Base-by-base conservation (phyloP, 345 rosid species). In the Adansonia digitata region DNA sequence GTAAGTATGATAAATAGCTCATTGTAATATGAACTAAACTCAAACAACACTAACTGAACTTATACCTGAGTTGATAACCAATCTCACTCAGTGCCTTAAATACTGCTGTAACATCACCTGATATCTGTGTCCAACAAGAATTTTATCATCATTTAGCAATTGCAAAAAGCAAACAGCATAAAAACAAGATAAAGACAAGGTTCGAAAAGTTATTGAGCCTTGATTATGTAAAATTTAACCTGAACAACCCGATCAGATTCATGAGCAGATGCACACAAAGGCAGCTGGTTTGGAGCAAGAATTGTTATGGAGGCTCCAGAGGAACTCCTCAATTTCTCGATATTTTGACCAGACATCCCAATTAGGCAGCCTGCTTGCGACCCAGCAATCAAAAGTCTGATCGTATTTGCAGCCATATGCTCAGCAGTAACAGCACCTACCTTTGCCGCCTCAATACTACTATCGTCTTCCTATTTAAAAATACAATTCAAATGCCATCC, bases 201-300 rank as follows among this genome's bases (percentile, higher is more conserved):
- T 43, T 43, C 42, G 5, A 51, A 55, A 22, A 15, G 18, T 20
- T n/a, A 46, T 26, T 22, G 35, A 48, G 40, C 35, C 18, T 53
- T 40, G 2, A 40, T 53, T 4, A 56, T 15, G 14, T 18, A n/a
- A n/a, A 67, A 61, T 12, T 56, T 69, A 64, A 88, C 92, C 89
- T 88, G 92, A 42, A 88, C 90, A 51, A 90, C 84, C 48, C 92
- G 74, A 82, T 90, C 94, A 73, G 92, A 88, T 81, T 90, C 92
- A 77, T 68, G 79, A 71, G 94, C 90, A 63, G 92, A 90, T 22
- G 90, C 94, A 69, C 92, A 86, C 7, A 86, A 77, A 35, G 92
- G 92, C 78, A 88, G 77, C 79, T 90, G 94, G 75, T 83, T 86
- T 0, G 90, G 92, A 62, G 91, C 88, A 63, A 89, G 85, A 56